phyloP scores from a whole-genome alignment of 495 filamentous ascomycete species.

The Neurospora sublineolata region DNA sequence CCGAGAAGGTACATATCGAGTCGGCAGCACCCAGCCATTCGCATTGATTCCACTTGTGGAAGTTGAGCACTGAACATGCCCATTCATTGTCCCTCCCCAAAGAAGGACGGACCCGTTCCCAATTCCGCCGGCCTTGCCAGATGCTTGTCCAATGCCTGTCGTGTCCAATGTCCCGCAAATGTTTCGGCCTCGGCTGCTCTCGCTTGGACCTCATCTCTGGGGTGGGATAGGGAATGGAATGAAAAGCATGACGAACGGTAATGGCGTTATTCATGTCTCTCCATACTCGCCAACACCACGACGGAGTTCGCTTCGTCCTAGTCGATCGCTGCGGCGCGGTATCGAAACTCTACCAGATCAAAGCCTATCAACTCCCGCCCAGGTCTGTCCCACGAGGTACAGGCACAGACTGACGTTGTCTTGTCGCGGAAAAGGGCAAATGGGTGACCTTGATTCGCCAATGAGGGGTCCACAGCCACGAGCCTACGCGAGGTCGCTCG shows the following conservation, averaged over 20 bases:
- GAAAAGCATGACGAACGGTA: background rate
- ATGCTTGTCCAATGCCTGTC: background rate
- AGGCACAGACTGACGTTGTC: background rate
- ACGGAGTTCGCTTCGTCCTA: background rate
- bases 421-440: background rate
- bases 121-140: background rate
- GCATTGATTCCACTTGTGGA: background rate
- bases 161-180: background rate
- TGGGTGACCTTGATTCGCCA: background rate
- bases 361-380: background rate
- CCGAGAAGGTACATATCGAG: background rate
- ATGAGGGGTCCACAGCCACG: background rate
- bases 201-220: background rate
- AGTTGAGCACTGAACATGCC: background rate
- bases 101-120: background rate
- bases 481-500: background rate
- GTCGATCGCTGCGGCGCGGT: background rate
- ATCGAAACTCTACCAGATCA: background rate
- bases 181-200: background rate
- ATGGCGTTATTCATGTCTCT: background rate
- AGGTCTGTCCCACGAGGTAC: background rate
- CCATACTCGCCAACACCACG: background rate
- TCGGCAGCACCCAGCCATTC: background rate
- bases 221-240: background rate
- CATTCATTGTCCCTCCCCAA: background rate